These are phyloP conservation scores for Thalia dealbata DNA, from an alignment of 176 grass and related monocot genomes.

Conservation along the genomic window DNA sequence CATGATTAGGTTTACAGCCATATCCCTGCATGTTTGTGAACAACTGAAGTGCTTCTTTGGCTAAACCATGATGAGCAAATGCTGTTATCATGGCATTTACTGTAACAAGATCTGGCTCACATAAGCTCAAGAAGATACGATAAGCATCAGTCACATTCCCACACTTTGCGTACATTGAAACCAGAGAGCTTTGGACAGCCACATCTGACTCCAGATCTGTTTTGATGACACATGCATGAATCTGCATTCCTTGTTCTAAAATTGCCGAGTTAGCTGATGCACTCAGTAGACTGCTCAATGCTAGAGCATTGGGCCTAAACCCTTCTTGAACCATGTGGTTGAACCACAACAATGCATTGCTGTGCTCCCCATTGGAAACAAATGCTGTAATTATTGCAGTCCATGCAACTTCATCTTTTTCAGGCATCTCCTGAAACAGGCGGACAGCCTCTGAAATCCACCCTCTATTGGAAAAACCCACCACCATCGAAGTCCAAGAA, in stretches of 20 bases:
- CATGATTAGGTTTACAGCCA: slow-evolving; percentile 41
- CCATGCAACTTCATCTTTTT: slow-evolving; percentile 55
- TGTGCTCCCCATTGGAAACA: slow-evolving; percentile 33
- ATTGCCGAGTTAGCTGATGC: slow-evolving; percentile 36
- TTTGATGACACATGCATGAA: slow-evolving; percentile 53
- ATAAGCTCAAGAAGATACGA: slow-evolving; percentile 34
- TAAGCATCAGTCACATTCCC: slow-evolving; percentile 44
- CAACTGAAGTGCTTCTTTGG: slow-evolving; percentile 40
- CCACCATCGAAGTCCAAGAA: slow-evolving; percentile 58
- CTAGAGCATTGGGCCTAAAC: slow-evolving; percentile 26
- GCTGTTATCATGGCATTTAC: slow-evolving; percentile 54
- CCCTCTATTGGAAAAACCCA: slow-evolving; percentile 52
- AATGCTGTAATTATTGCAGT: slow-evolving; percentile 44
- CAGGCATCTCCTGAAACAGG: slow-evolving; percentile 55
- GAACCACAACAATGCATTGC: slow-evolving; percentile 42
- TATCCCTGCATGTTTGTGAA: slow-evolving; percentile 36
- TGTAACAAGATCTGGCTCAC: slow-evolving; percentile 34
- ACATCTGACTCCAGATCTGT: slow-evolving; percentile 40
- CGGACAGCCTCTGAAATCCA: slow-evolving; percentile 50
- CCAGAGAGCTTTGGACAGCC: slow-evolving; percentile 43
- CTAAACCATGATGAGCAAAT: slow-evolving; percentile 53
- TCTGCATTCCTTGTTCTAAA: slow-evolving; percentile 43
- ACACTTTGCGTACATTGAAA: slow-evolving; percentile 71
- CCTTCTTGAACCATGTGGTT: slow-evolving; percentile 41
- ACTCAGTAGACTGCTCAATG: slow-evolving; percentile 49